A percentile compares a stretch with the other conserved stretches of the same genome.
Evolutionary conservation across 2,329 filamentous ascomycete species (phyloP).

Genomic region (Xylariaceae sp.): DNA sequence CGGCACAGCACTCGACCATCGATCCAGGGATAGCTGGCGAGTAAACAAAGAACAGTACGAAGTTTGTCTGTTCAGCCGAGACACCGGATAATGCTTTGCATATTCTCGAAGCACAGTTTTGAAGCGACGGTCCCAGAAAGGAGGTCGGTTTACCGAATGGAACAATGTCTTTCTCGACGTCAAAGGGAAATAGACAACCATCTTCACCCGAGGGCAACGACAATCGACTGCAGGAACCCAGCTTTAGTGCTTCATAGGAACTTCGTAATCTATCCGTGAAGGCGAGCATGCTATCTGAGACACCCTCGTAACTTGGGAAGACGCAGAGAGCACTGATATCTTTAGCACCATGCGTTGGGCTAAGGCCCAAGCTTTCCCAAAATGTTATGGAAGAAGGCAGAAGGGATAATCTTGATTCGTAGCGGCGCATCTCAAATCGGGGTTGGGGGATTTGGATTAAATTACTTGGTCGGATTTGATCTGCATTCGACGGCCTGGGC

Average conservation of each 20-base stretch:
- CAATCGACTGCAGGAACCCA: conserved; percentile 59
- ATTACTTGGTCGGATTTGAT: conserved; percentile 46
- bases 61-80: conserved; percentile 48
- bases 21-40: conserved; percentile 56
- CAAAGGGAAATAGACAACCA: conserved; percentile 47
- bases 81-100: conserved; percentile 42
- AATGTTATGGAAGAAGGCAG: conserved; percentile 70
- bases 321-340: conserved; percentile 66
- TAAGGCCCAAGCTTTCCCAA: conserved; percentile 75
- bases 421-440: conserved; percentile 66
- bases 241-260: conserved; percentile 67
- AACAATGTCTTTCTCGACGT: conserved; percentile 41
- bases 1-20: conserved; percentile 64
- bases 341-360: conserved; percentile 65
- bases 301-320: conserved; percentile 59
- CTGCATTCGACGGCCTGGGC: conserved; percentile 42
- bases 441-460: conserved; percentile 62
- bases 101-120: conserved; percentile 46
- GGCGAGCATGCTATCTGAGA: conserved; percentile 53
- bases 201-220: conserved; percentile 39
- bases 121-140: conserved; percentile 41
- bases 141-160: conserved; percentile 39
- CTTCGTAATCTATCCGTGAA: conserved; percentile 66
- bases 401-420: conserved; percentile 64
- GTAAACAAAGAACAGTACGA: conserved; percentile 74